Conservation (phyloP, 495 filamentous ascomycete genomes). For the Parachaetomium inaequale region DNA sequence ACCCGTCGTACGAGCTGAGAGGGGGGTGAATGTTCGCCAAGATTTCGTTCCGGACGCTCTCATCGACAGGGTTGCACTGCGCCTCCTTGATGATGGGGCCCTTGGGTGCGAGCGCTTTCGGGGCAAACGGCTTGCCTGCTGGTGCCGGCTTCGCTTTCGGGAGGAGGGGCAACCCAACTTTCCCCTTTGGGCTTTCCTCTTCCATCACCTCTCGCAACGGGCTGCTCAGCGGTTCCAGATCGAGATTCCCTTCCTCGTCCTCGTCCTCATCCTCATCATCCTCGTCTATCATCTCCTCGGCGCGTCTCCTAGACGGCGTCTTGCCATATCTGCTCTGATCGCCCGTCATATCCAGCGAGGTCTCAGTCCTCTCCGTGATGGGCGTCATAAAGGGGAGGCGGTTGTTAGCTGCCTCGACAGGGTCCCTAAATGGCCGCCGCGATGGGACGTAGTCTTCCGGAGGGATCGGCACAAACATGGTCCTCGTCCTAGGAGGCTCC, state of each 20-base stretch:
- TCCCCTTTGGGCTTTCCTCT: slow-evolving; percentile 35
- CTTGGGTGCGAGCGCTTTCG: slow-evolving; percentile 24
- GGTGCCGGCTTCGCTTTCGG: slow-evolving; percentile 33
- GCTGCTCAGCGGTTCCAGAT: slow-evolving; percentile 61
- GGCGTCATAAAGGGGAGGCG: slow-evolving; percentile 97
- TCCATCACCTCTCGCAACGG: slow-evolving; percentile 62
- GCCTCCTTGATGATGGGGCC: slow-evolving; percentile 72
- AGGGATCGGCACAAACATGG: slow-evolving; percentile 61
- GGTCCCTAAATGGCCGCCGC: slow-evolving; percentile 70
- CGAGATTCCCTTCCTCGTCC: slow-evolving; percentile 41
- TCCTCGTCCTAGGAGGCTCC: slow-evolving; percentile 42
- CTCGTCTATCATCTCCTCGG: slow-evolving; percentile 16
- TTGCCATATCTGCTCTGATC: slow-evolving; percentile 58
- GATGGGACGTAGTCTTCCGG: slow-evolving; percentile 81
- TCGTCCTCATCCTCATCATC: slow-evolving; percentile 30
- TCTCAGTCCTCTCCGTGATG: slow-evolving; percentile 92
- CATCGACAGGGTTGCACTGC: slow-evolving; percentile 86
- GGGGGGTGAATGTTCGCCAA: slow-evolving; percentile 66
- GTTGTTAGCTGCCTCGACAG: slow-evolving; percentile 72
- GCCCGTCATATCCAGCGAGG: slow-evolving; percentile 65
- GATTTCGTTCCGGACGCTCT: slow-evolving; percentile 66
- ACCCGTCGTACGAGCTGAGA: slow-evolving; percentile 70
- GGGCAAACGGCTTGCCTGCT: slow-evolving; percentile 17
- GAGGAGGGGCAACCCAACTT: slow-evolving; percentile 48
- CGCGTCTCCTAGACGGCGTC: slow-evolving; percentile 61